Evolutionary conservation across 2,329 filamentous ascomycete genomes (phyloP).

Genomic region (Fusarium chuoi): DNA sequence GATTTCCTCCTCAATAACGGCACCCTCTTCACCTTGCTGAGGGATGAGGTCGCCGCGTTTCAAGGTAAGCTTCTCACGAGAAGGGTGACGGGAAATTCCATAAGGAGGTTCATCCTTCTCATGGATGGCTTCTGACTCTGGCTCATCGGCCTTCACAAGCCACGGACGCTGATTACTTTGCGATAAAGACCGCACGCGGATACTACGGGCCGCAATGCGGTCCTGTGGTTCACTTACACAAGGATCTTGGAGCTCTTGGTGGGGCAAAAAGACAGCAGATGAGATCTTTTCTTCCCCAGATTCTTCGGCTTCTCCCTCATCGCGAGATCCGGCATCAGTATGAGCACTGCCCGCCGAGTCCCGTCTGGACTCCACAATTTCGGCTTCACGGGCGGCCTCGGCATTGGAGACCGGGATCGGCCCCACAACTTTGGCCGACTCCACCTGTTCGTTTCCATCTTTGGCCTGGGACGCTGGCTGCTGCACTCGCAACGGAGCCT

Average conservation of each 20-base stretch:
- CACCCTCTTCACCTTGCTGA: constrained; percentile 52
- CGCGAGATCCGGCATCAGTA: constrained; percentile 50
- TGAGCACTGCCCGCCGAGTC: constrained; percentile 52
- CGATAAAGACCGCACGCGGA: constrained; percentile 57
- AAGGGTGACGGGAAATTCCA: constrained; percentile 40
- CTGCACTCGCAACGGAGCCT: constrained; percentile 29
- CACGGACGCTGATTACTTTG: constrained; percentile 58
- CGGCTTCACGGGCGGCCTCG: constrained; percentile 40
- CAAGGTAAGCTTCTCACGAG: constrained; percentile 46
- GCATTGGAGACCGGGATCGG: constrained; percentile 35
- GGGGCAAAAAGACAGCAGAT: constrained; percentile 84
- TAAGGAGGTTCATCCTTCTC: constrained; percentile 37
- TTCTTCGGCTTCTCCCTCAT: constrained; percentile 57
- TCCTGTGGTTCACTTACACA: constrained; percentile 46
- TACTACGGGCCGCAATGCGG: constrained; percentile 56
- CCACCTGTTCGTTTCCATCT: constrained; percentile 39
- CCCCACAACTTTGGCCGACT: constrained; percentile 38
- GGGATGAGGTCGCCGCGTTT: constrained; percentile 47
- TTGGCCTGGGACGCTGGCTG: constrained; percentile 23
- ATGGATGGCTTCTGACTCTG: constrained; percentile 49
- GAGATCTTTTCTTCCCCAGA: constrained; percentile 87
- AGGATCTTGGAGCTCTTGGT: constrained; percentile 65
- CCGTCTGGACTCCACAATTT: constrained; percentile 48
- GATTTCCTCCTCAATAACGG: constrained; percentile 54
- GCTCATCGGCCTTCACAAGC: constrained; percentile 68